Conservation (phyloP, 768 basidiomycete genomes). For the Agrocybe pediades region DNA sequence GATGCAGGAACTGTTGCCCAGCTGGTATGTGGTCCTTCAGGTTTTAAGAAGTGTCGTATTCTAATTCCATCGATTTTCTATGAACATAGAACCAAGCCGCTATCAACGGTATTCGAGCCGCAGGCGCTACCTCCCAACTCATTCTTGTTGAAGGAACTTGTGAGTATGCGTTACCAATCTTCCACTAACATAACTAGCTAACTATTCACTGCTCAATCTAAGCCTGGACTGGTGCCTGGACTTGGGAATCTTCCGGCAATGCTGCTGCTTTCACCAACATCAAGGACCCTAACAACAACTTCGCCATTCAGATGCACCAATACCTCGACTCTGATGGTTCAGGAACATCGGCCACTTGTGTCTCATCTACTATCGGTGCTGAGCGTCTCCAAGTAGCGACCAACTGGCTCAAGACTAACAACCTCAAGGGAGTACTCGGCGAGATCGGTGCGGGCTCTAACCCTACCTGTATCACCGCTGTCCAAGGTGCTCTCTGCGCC, state of each 20-base stretch:
- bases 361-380: slow-evolving; percentile 59
- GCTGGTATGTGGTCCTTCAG: slow-evolving; percentile 34
- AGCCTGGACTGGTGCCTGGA: slow-evolving; percentile 65
- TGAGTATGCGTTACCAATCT: slow-evolving; percentile 16
- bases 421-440: slow-evolving; percentile 65
- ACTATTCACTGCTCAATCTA: slow-evolving; percentile 19
- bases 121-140: slow-evolving; percentile 60
- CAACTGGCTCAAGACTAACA: slow-evolving; percentile 57
- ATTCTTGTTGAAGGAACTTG: slow-evolving; percentile 49
- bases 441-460: slow-evolving; percentile 60
- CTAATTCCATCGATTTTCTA: background rate
- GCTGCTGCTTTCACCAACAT: slow-evolving; percentile 49
- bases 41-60: background rate
- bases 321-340: slow-evolving; percentile 70
- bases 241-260: slow-evolving; percentile 63
- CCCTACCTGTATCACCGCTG: slow-evolving; percentile 44
- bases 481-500: slow-evolving; percentile 56
- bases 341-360: slow-evolving; percentile 54
- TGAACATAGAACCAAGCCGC: slow-evolving; percentile 57
- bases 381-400: slow-evolving; percentile 60
- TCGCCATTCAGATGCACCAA: slow-evolving; percentile 69
- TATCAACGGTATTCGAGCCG: slow-evolving; percentile 62
- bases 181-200: background rate
- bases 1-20: slow-evolving; percentile 51
- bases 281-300: slow-evolving; percentile 62